A percentile compares a stretch with the other conserved stretches of the same genome.
Evolutionary conservation across 2,329 filamentous ascomycete genomes (phyloP).

Genomic region (Stromatinia cepivora): DNA sequence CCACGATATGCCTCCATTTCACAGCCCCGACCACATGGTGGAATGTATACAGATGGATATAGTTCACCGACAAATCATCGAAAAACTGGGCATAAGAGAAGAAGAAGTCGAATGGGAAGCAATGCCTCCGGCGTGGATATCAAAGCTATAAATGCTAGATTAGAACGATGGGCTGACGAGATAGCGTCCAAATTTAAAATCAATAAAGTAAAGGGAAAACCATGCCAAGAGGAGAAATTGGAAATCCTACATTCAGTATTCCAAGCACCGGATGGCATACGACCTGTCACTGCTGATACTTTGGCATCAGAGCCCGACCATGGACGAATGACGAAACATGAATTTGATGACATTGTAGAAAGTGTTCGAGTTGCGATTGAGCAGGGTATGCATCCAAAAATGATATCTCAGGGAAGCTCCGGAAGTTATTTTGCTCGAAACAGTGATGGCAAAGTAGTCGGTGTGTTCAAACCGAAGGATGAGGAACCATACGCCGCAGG

Average conservation of each 20-base stretch:
- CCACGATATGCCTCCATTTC: constrained; percentile 64
- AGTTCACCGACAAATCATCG: constrained; percentile 46
- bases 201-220: constrained; percentile 69
- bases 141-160: constrained; percentile 93
- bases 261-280: constrained; percentile 83
- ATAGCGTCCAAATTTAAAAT: constrained; percentile 97
- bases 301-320: constrained; percentile 62
- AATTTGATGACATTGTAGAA: constrained; percentile 87
- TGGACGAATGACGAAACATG: constrained; percentile 69
- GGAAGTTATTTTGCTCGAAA: constrained; percentile 98
- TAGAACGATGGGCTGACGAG: constrained; percentile 97
- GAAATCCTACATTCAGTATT: constrained; percentile 99
- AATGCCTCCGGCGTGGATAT: constrained; percentile 89
- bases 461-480: constrained; percentile 98
- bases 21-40: constrained; percentile 60
- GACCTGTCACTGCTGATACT: constrained; percentile 74
- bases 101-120: constrained; percentile 57
- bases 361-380: constrained; percentile 89
- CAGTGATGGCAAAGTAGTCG: constrained; percentile 87
- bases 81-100: constrained; percentile 44
- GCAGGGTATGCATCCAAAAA: constrained; percentile 85
- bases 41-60: constrained; percentile 53
- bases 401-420: constrained; percentile 96
- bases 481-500: constrained; percentile 96
- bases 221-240: constrained; percentile 77